Base-by-base conservation (phyloP, 495 filamentous ascomycete genomes). In the Tetracladium marchalianum region DNA sequence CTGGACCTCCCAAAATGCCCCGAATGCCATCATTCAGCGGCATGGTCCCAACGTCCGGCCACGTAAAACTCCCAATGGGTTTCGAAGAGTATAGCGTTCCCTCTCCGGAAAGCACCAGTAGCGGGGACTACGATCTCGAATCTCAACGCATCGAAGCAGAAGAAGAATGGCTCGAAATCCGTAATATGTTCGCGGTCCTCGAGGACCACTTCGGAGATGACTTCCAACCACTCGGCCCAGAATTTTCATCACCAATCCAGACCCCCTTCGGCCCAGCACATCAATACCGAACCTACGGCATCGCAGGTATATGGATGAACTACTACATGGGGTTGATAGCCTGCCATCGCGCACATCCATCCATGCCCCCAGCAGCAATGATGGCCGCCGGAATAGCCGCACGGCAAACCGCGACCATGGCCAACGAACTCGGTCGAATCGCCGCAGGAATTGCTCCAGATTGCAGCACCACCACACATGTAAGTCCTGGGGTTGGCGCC, bases 341-440 rank as follows among this genome's bases (percentile, higher is more conserved):
- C 39, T 72, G 87, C 16, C 66, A 87, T 41, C 74, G 92, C 32
- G 66, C 82, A 0, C 88, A 95, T 51, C 92, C 92, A 0, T 77
- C 73, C 1, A 95, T 96, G 89, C 92, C 88, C 5, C 87, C 90
- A 0, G 75, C 87, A n/a, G 81, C 88, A 44, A 90, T 94, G 80
- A 40, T 51, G 36, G 48, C 48, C 2, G 48, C 42, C 1, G 51
- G 51, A 15, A 71, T 92, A 32, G 76, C 80, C 7, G 84, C 87
- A 0, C 62, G 65, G 3, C 71, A 80, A 41, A 95, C 92, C 3
- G 76, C 73, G 8, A 59, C 58, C 1, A 82, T 75, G 60, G 85
- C 88, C 2, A 77, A 81, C 51, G 75, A 78, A 46, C 80, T 96
- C 31, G 90, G 88, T 32, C 76, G 82, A 6, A 90, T 96, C 40